phyloP scores from a whole-genome alignment of 768 basidiomycete genomes.

The Agaricus subrufescens region DNA sequence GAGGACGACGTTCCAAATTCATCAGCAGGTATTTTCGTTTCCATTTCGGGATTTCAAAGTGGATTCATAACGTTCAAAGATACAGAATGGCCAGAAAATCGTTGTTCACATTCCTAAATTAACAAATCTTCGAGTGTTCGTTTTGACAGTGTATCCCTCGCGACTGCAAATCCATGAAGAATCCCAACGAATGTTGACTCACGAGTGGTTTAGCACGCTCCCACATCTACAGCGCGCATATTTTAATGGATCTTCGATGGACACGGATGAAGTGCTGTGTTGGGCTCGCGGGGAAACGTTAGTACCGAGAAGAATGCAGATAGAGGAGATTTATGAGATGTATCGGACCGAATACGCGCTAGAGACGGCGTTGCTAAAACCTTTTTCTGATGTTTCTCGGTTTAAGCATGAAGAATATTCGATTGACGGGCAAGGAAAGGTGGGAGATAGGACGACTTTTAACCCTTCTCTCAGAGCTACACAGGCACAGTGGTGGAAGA shows the following conservation, averaged over 20 bases:
- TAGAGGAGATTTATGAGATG: background rate
- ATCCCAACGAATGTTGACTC: background rate
- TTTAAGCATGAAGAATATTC: background rate
- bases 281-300: background rate
- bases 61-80: background rate
- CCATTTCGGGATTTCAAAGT: background rate
- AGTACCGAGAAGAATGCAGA: background rate
- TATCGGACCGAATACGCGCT: background rate
- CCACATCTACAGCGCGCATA: background rate
- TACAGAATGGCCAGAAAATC: background rate
- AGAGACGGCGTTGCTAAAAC: background rate
- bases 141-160: background rate
- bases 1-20: constrained; percentile 1
- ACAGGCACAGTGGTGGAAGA: background rate
- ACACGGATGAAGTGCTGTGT: background rate
- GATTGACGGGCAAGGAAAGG: background rate
- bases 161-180: background rate
- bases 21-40: background rate
- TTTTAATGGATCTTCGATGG: background rate
- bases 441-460: background rate
- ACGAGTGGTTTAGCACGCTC: background rate
- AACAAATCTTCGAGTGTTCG: background rate
- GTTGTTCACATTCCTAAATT: background rate
- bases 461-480: background rate
- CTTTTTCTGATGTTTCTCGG: constrained; percentile 5